Evolutionary conservation across 768 basidiomycete species (phyloP), one percentile per base, ranked within the genome.

Genomic region (Mycena galopus): DNA sequence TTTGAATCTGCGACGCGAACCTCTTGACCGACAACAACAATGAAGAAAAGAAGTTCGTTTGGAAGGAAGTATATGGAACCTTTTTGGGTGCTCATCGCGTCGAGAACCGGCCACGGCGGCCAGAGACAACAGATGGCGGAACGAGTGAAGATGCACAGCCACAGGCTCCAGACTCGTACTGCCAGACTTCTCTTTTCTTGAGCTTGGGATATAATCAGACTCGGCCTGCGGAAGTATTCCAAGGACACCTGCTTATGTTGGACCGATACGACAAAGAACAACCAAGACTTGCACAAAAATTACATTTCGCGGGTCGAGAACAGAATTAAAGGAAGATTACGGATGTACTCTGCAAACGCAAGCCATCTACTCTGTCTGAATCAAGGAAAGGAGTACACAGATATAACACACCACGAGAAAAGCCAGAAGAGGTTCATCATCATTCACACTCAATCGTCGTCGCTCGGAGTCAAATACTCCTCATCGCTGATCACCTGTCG

Each of bases 401-500:
- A 50, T 66, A 65, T 44, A 72, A 65, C 33, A 65, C 33, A 44
- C 21, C 30, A 56, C 29, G 33, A 42, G 19, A 66, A 60, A 33
- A 33, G 23, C 39, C 50, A 57, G 19, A 58, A 21, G 19, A 63
- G 17, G 17, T 58, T 53, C 62, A 37, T 42, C 56, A 47, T 76
- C 7, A 50, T 50, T 11, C 16, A n/a, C 35, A 25, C 14, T 59
- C 78, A 89, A 44, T 94, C 93, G 27, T 94, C 93, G 67, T 94
- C 94, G 73, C 91, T 93, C 30, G 90, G 91, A 25, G 93, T 93
- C 78, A 94, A 82, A 78, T 91, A 91, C 79, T 90, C 89, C 67
- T 89, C 87, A 63, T 94, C 93, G 74, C 93, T 94, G 81, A 94
- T 83, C 61, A 95, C 88, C 81, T 92, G 92, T 79, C 91, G 93